Percentiles rank a stretch among this genome's conserved stretches.
phyloP scores from a whole-genome alignment of 768 basidiomycete species.

The Tulasnella sp. region DNA sequence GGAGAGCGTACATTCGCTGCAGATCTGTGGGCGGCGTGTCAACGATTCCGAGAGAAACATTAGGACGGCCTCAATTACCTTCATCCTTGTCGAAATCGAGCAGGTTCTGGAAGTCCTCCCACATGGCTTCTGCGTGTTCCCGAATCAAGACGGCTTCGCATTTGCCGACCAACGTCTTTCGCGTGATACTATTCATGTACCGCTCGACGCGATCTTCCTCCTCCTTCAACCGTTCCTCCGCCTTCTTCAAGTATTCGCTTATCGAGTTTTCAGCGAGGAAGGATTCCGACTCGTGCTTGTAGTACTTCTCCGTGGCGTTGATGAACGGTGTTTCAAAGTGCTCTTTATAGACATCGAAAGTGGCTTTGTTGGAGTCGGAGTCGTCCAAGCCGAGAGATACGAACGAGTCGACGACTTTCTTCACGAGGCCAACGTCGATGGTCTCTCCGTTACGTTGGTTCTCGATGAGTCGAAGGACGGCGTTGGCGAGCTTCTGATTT shows the following conservation, averaged over 20 bases:
- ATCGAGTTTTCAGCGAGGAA: slow-evolving; percentile 84
- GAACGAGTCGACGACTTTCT: slow-evolving; percentile 90
- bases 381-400: slow-evolving; percentile 91
- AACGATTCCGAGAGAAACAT: neutral
- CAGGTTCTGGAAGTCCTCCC: slow-evolving; percentile 82
- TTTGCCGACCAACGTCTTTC: slow-evolving; percentile 45
- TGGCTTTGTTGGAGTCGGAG: slow-evolving; percentile 78
- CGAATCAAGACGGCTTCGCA: slow-evolving; percentile 91
- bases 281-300: slow-evolving; percentile 80
- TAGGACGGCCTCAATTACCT: slow-evolving; percentile 23
- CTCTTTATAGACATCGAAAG: slow-evolving; percentile 85
- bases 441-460: slow-evolving; percentile 87
- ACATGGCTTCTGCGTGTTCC: slow-evolving; percentile 73
- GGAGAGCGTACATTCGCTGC: slow-evolving; percentile 87
- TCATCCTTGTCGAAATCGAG: slow-evolving; percentile 92
- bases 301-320: slow-evolving; percentile 78
- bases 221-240: slow-evolving; percentile 82
- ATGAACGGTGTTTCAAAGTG: slow-evolving; percentile 88
- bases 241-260: slow-evolving; percentile 91
- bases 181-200: slow-evolving; percentile 81
- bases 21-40: slow-evolving; percentile 41
- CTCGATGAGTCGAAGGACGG: slow-evolving; percentile 83
- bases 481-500: slow-evolving; percentile 70
- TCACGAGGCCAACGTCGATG: slow-evolving; percentile 85
- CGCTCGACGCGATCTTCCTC: slow-evolving; percentile 93